These are phyloP conservation scores for Piedraia hortae DNA, from an alignment of 2,329 filamentous ascomycete genomes.

Conservation along the genomic window DNA sequence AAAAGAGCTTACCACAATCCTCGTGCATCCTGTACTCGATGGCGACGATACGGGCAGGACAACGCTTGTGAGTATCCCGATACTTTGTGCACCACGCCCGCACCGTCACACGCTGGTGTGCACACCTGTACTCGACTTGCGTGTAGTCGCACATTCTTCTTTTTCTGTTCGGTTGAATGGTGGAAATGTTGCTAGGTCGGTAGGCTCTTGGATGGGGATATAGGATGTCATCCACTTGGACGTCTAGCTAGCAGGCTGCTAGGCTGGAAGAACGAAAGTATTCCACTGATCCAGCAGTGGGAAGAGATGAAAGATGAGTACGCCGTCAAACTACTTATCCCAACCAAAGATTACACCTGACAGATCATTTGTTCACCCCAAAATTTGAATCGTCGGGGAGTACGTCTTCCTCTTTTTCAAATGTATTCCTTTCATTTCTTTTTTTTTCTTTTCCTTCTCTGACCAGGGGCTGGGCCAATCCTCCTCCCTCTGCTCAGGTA, in stretches of 20 bases:
- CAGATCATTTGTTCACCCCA: too few relatives aligned
- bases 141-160: constrained; percentile 29
- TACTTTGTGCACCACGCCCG: constrained; percentile 27
- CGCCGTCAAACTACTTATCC: background rate
- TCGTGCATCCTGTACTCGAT: constrained; percentile 23
- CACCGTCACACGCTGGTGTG: constrained; percentile 27
- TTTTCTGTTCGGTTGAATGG: background rate
- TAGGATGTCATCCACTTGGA: background rate
- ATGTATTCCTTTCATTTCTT: too few relatives aligned
- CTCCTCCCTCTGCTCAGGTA: too few relatives aligned
- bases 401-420: too few relatives aligned
- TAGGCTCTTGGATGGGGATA: background rate
- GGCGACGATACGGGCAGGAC: constrained; percentile 26
- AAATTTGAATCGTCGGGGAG: too few relatives aligned
- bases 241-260: too few relatives aligned
- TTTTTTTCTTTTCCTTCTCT: too few relatives aligned
- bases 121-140: constrained; percentile 29
- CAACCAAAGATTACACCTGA: too few relatives aligned
- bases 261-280: background rate
- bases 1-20: constrained; percentile 16
- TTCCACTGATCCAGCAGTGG: background rate
- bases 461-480: too few relatives aligned
- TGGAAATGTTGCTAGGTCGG: background rate
- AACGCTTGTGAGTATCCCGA: constrained; percentile 26
- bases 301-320: background rate